These are phyloP conservation scores for Capronia americana DNA, from an alignment of 2,329 filamentous ascomycete genomes.

Conservation along the genomic window DNA sequence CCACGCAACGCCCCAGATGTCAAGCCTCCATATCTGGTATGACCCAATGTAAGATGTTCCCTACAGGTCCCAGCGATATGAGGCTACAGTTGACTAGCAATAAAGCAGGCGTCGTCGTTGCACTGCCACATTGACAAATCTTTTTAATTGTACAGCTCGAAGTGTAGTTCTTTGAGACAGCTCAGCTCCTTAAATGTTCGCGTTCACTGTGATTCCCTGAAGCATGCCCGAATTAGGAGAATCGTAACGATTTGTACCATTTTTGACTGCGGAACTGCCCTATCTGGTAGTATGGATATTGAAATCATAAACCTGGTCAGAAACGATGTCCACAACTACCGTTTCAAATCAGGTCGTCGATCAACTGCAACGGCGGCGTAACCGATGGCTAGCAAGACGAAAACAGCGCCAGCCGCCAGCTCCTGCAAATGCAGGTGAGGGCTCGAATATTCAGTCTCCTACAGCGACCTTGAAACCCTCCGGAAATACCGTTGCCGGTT, in stretches of 20 bases:
- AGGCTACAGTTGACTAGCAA: slow-evolving; percentile 2
- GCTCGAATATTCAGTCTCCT: slow-evolving; percentile 3
- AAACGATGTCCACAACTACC: slow-evolving; percentile 2
- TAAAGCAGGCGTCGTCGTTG: slow-evolving; percentile 1
- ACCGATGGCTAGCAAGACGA: slow-evolving; percentile 1
- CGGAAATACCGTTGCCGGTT: slow-evolving; percentile 3
- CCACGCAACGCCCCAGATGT: slow-evolving; percentile 3
- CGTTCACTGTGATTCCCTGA: background rate
- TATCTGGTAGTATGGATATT: slow-evolving; percentile 3
- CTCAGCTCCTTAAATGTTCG: slow-evolving; percentile 3
- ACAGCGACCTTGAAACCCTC: background rate
- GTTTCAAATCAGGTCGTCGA: slow-evolving; percentile 5
- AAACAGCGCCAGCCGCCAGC: slow-evolving; percentile 3
- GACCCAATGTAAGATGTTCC: background rate
- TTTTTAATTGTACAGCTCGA: slow-evolving; percentile 1
- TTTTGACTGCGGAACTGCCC: background rate
- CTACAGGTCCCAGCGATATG: too few relatives aligned
- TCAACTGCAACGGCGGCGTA: slow-evolving; percentile 3
- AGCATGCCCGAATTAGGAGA: slow-evolving; percentile 1
- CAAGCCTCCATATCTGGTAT: background rate
- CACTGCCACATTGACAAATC: slow-evolving; percentile 1
- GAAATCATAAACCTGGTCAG: slow-evolving; percentile 2
- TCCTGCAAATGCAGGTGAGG: slow-evolving; percentile 3
- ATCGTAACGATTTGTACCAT: slow-evolving; percentile 5
- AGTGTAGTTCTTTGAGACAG: background rate